These are phyloP conservation scores for Lizanozyma gosingica DNA, from an alignment of 1,139 yeast genomes.

Conservation along the genomic window DNA sequence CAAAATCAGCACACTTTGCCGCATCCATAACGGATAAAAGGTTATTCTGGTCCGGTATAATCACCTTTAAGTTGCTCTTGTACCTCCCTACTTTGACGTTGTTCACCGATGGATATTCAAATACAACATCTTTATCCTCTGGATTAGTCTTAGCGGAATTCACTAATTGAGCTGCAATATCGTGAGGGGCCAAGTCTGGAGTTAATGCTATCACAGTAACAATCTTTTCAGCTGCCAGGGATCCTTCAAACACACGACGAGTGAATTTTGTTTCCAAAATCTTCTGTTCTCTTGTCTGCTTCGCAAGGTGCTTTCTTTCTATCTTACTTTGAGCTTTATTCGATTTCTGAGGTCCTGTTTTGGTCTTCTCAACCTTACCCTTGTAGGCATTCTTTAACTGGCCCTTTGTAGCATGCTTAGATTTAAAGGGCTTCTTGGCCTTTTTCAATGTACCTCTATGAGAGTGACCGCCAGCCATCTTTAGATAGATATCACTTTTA, in stretches of 20 bases:
- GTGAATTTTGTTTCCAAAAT: constrained; percentile 41
- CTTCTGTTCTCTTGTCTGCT: constrained; percentile 70
- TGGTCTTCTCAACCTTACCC: constrained; percentile 77
- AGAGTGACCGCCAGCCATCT: constrained; percentile 63
- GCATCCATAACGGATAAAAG: constrained; percentile 72
- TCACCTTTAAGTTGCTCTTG: constrained; percentile 65
- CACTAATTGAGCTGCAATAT: constrained; percentile 46
- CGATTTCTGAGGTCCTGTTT: constrained; percentile 26
- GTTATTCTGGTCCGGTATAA: constrained; percentile 64
- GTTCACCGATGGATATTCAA: constrained; percentile 38
- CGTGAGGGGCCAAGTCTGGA: constrained; percentile 52
- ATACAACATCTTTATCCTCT: constrained; percentile 21
- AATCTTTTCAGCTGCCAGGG: constrained; percentile 72
- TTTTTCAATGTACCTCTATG: constrained; percentile 80
- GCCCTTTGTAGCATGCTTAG: constrained; percentile 88
- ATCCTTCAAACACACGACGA: constrained; percentile 64
- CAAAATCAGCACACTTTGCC: constrained; percentile 83
- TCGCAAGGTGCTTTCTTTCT: constrained; percentile 72
- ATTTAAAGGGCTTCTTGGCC: constrained; percentile 82
- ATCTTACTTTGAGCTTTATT: constrained; percentile 45
- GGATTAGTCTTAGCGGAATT: constrained; percentile 20
- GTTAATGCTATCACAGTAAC: constrained; percentile 77
- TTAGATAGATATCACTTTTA: too few relatives aligned
- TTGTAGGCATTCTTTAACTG: constrained; percentile 69
- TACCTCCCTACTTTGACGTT: constrained; percentile 51